phyloP scores from a whole-genome alignment of 805 yeast genomes.

The Candida suzukii region DNA sequence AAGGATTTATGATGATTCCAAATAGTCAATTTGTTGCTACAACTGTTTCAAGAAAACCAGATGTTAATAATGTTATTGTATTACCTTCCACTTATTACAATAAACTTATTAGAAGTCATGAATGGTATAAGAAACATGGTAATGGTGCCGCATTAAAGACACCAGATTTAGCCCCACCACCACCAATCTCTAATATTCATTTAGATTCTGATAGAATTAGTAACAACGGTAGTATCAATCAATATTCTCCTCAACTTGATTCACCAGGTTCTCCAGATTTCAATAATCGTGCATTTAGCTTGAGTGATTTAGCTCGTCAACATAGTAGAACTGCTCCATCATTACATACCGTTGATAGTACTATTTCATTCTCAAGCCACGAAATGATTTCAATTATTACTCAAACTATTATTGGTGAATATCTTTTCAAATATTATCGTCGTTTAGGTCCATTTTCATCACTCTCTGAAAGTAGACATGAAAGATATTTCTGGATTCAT shows the following conservation, averaged over 20 bases:
- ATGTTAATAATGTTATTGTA: constrained; percentile 49
- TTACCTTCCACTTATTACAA: constrained; percentile 60
- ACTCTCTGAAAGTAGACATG: constrained; percentile 76
- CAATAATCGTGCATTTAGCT: not conserved
- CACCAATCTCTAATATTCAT: not conserved
- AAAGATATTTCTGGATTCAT: constrained; percentile 92
- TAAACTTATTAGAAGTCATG: constrained; percentile 41
- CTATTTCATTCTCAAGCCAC: constrained; percentile 58
- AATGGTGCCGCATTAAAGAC: not conserved
- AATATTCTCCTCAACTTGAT: not conserved
- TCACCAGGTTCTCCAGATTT: constrained; percentile 1
- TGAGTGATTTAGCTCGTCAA: constrained; percentile 4
- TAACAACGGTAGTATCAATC: not conserved
- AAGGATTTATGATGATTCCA: constrained; percentile 52
- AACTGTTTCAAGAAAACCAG: constrained; percentile 48
- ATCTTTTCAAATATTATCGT: constrained; percentile 76
- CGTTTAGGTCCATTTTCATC: constrained; percentile 68
- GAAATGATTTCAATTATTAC: constrained; percentile 81
- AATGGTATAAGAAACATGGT: constrained; percentile 20
- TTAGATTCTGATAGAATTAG: not conserved
- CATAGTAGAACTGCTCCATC: constrained; percentile 13
- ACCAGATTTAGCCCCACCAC: constrained; percentile 4
- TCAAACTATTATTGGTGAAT: constrained; percentile 92
- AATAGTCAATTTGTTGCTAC: constrained; percentile 56
- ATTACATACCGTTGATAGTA: constrained; percentile 40